Base-by-base conservation (phyloP, 192 early-diverging fungal genomes). In the Coemansia sp. region DNA sequence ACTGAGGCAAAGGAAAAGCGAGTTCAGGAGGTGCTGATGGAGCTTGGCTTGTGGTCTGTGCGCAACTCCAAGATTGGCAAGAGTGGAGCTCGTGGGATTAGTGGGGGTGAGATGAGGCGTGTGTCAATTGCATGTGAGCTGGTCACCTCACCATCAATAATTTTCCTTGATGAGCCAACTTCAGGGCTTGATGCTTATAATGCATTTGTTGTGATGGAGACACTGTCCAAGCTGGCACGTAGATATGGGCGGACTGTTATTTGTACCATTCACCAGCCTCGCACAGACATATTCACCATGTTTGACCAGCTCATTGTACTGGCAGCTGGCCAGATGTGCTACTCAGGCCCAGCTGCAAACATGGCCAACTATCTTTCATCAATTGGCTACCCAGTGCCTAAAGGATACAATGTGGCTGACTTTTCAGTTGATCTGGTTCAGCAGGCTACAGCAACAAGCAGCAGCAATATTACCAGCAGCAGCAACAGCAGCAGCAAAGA, bases 51-150 rank as follows among this genome's bases (percentile, higher is more conserved):
- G 51, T 65, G 88, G 55, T 62, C 76, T 4, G 91, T 94, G 48
- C 90, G 87, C 27, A 85, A 93, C 46, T 80, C 84, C 9, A 81
- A 82, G 17, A 91, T 97, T 38, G 94, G 94, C 17, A 78, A 74
- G 40, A 61, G 38, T 40, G 83, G 78, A 10, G 62, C 78, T 7
- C 83, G 94, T 11, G 91, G 90, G 11, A 93, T 95, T 36, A 87
- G 85, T 39, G 95, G 95, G 8, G 93, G 95, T 17, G 93, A 97
- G 51, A 91, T 91, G 67, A 82, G 92, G 17, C 82, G 95, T 36
- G 93, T 97, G 1, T 87, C 87, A 0, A 95, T 97, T 79, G 95
- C 91, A 17, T 92, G 90, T 40, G 93, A 95, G 61, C 78, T 97
- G 23, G 92, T 97, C 3, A 94, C 92, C 0, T 87, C 85, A 0